Evolutionary conservation across 2,329 filamentous ascomycete genomes (phyloP), one percentile per base, ranked within the genome.

Genomic region (Lithohypha guttulata): DNA sequence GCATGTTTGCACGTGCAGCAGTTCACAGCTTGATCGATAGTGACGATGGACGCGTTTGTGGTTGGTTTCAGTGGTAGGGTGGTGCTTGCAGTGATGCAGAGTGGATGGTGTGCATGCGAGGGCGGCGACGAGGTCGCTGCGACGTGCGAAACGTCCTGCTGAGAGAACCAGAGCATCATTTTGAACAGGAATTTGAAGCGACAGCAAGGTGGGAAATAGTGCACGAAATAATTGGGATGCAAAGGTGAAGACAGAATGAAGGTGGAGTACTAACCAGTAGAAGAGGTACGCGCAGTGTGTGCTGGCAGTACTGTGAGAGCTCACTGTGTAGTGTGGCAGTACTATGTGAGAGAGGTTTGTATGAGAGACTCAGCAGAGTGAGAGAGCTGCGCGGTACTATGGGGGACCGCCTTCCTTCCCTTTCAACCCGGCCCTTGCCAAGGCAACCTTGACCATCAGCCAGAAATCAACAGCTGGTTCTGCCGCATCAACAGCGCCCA

Each of bases 111-210:
- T 18, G 26, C 51, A 55, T 27, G 52, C 54, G 9, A 47, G 50
- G 7, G 32, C 49, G 15, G 42, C 45, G 30, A 46, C 41, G 37
- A 51, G 48, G 48, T 50, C 42, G 48, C 27, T 30, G 23, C 13
- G 36, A 21, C 26, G 37, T 30, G 25, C 42, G 38, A 44, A 41
- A 45, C 39, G 45, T 39, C 19, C 40, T 36, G 33, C 36, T 39
- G 43, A 23, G 43, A 43, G 31, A 44, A 43, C 26, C 40, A 42
- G 34, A 31, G 25, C 42, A 42, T 37, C 48, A 50, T 48, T 50
- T 50, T 43, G 26, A 40, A 46, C 34, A 41, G 43, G 46, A 45
- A 31, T 50, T 50, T 46, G 35, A 42, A 40, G 34, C 34, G 40
- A 39, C 35, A 46, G 40, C 30, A 29, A 46, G 39, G 18, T 20